A percentile compares a stretch with the other conserved stretches of the same genome.
These are phyloP conservation scores for Coniella vitis DNA, from an alignment of 2,329 filamentous ascomycete genomes.

Conservation along the genomic window DNA sequence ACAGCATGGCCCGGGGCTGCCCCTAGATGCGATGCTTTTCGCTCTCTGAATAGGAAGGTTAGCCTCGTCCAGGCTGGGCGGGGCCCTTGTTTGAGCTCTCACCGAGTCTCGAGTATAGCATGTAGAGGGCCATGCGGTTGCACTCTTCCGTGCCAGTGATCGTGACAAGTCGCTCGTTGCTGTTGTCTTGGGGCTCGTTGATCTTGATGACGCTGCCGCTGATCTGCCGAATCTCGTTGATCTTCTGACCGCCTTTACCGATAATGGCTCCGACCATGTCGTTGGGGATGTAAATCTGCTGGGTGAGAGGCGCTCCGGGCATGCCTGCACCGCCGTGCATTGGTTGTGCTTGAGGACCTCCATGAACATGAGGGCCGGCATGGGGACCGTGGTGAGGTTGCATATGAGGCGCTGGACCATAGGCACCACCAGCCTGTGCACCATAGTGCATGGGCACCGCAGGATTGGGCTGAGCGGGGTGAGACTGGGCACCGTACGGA, in stretches of 20 bases:
- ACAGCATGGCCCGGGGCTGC: background rate
- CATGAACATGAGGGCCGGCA: constrained; percentile 50
- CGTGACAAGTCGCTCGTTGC: constrained; percentile 94
- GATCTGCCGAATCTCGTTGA: constrained; percentile 97
- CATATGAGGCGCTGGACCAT: constrained; percentile 73
- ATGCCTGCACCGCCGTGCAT: constrained; percentile 55
- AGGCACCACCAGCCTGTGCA: constrained; percentile 65
- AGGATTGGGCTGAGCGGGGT: constrained; percentile 54
- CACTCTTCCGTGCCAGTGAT: constrained; percentile 97
- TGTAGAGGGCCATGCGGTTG: constrained; percentile 99
- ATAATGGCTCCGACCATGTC: constrained; percentile 99
- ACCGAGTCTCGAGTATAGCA: constrained; percentile 98
- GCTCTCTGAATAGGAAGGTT: constrained; percentile 47
- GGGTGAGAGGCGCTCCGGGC: constrained; percentile 79
- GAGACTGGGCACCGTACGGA: constrained; percentile 57
- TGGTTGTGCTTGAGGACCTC: constrained; percentile 66
- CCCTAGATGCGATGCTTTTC: constrained; percentile 65
- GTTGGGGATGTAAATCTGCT: constrained; percentile 98
- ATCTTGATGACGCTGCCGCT: constrained; percentile 99
- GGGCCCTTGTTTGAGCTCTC: constrained; percentile 27
- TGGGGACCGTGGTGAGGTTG: constrained; percentile 58
- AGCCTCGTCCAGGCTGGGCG: constrained; percentile 9
- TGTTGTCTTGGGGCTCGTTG: constrained; percentile 98
- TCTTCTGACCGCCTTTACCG: constrained; percentile 96
- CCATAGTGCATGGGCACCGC: constrained; percentile 74